Conservation (phyloP, 345 rosid species). For the Arabis hirsuta region DNA sequence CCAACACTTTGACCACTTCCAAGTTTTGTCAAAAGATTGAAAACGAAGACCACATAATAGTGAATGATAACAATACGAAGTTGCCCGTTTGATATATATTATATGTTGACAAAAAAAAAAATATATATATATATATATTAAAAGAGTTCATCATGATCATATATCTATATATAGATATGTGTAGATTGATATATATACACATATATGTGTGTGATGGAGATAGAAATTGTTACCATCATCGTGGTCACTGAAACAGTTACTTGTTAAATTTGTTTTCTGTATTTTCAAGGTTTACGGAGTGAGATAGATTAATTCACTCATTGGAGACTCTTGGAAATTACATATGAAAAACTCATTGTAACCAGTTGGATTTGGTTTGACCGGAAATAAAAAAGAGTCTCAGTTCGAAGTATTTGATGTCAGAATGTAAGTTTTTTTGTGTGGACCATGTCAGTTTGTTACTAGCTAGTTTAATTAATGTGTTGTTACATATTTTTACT, state of each 20-base stretch:
- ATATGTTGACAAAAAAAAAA: no score
- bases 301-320: constrained; percentile 10
- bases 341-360: constrained; percentile 2
- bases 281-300: neutral
- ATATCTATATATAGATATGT: neutral
- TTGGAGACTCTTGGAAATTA: neutral
- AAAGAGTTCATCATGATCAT: neutral
- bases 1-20: constrained; percentile 11
- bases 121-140: neutral
- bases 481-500: no score
- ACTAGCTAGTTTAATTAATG: neutral
- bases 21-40: constrained; percentile 19
- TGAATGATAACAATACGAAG: constrained; percentile 14
- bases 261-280: neutral
- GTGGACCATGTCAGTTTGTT: neutral
- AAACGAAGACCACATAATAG: constrained; percentile 6
- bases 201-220: neutral
- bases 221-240: neutral
- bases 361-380: constrained; percentile 3
- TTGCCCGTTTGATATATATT: constrained; percentile 24
- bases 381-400: neutral
- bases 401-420: neutral
- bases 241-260: constrained; percentile 9
- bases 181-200: no score
- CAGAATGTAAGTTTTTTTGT: neutral